Percentiles rank a stretch among this genome's conserved stretches.
Evolutionary conservation across 106 monocot species (phyloP).

Genomic region (Hemerocallis citrina): DNA sequence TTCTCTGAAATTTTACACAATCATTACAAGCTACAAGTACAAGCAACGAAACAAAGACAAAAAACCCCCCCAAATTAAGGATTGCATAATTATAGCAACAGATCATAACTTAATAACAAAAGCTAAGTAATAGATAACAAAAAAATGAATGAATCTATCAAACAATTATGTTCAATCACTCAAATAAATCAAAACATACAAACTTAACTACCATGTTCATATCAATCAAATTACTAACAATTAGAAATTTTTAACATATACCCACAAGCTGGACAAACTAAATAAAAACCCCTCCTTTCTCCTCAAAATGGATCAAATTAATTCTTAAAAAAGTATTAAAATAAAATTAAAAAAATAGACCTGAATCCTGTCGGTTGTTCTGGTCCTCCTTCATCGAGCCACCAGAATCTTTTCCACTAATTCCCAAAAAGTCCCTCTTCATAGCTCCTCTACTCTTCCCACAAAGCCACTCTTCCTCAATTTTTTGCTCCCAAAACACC

Average conservation of each 20-base stretch:
- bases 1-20: background rate
- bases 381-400: constrained; percentile 15
- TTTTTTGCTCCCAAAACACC: too few species aligned
- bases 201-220: background rate
- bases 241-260: background rate
- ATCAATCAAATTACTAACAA: background rate
- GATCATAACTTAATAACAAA: background rate
- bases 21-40: background rate
- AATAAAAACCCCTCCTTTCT: background rate
- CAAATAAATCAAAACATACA: background rate
- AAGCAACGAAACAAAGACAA: background rate
- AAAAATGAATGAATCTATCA: background rate
- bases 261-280: background rate
- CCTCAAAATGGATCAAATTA: background rate
- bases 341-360: background rate
- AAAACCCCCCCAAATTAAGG: background rate
- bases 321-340: background rate
- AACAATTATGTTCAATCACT: background rate
- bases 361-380: constrained; percentile 19
- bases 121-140: background rate
- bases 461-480: too few species aligned
- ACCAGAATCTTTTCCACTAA: constrained; percentile 31
- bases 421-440: constrained; percentile 65
- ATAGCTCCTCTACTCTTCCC: constrained; percentile 10
- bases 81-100: background rate